phyloP scores from a whole-genome alignment of 2,329 filamentous ascomycete genomes.

The Phoma sp. region DNA sequence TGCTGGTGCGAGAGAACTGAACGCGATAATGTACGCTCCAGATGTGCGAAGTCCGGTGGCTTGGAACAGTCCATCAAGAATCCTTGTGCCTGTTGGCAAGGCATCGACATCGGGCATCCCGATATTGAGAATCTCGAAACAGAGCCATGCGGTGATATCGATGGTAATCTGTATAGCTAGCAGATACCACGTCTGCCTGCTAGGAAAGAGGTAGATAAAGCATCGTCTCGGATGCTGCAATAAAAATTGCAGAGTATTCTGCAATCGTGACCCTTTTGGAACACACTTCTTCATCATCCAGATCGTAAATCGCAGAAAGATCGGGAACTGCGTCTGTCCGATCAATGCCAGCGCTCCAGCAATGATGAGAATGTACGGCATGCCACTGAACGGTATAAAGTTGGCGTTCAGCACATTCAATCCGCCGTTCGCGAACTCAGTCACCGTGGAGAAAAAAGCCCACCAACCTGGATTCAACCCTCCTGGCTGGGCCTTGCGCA shows the following conservation, averaged over 20 bases:
- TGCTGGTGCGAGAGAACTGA: slow-evolving; percentile 63
- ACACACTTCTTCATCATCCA: slow-evolving; percentile 62
- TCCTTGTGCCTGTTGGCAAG: slow-evolving; percentile 61
- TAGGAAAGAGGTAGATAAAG: slow-evolving; percentile 71
- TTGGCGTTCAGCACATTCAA: slow-evolving; percentile 64
- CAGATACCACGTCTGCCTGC: slow-evolving; percentile 70
- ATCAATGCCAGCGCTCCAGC: slow-evolving; percentile 60
- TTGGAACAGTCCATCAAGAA: slow-evolving; percentile 72
- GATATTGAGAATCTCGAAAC: slow-evolving; percentile 71
- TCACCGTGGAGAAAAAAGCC: slow-evolving; percentile 55
- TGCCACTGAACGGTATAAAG: slow-evolving; percentile 66
- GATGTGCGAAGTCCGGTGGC: slow-evolving; percentile 67
- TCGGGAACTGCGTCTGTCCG: slow-evolving; percentile 65
- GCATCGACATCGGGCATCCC: slow-evolving; percentile 63
- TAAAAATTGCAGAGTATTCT: slow-evolving; percentile 63
- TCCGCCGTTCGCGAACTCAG: slow-evolving; percentile 62
- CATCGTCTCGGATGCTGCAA: slow-evolving; percentile 69
- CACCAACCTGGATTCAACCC: slow-evolving; percentile 44
- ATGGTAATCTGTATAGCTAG: slow-evolving; percentile 66
- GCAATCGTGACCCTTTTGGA: slow-evolving; percentile 49
- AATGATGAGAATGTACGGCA: slow-evolving; percentile 56
- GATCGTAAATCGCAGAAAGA: slow-evolving; percentile 65
- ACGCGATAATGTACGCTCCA: slow-evolving; percentile 71
- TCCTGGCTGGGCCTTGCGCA: slow-evolving; percentile 46
- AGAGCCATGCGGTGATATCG: slow-evolving; percentile 70